Evolutionary conservation across 352 stramenopile species (phyloP).

Genomic region (Pythium coloratum): DNA sequence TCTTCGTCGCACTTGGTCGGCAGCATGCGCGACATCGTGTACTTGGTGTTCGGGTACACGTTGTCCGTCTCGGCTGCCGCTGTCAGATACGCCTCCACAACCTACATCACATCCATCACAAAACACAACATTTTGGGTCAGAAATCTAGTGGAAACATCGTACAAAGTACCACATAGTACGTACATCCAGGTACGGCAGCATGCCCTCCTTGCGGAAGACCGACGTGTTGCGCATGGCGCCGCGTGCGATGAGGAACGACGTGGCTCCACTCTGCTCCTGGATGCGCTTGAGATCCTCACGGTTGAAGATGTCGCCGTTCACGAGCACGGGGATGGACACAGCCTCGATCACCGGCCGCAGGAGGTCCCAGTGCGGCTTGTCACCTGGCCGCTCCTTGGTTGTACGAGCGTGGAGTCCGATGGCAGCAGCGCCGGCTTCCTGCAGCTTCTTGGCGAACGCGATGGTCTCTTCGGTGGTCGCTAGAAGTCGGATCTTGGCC

Average conservation of each 20-base stretch:
- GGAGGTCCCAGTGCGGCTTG: conserved; percentile 70
- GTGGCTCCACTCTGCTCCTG: conserved; percentile 56
- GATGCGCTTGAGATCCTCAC: conserved; percentile 70
- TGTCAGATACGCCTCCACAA: conserved; percentile 70
- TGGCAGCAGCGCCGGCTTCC: conserved; percentile 61
- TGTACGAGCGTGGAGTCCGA: conserved; percentile 72
- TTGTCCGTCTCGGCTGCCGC: conserved; percentile 82
- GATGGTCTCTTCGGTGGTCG: conserved; percentile 67
- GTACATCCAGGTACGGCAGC: conserved; percentile 57
- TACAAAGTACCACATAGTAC: not conserved
- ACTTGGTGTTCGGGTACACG: conserved; percentile 91
- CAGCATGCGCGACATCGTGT: conserved; percentile 85
- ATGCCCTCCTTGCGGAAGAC: conserved; percentile 73
- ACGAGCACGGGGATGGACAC: conserved; percentile 81
- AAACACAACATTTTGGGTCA: not conserved
- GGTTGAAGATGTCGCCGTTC: conserved; percentile 87
- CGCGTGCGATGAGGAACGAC: conserved; percentile 84
- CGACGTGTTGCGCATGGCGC: conserved; percentile 80
- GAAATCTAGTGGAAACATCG: not conserved
- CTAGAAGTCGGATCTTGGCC: conserved; percentile 86
- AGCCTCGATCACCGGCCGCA: conserved; percentile 65
- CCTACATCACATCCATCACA: conserved; percentile 19
- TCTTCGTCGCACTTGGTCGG: conserved; percentile 57
- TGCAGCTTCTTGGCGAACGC: conserved; percentile 63
- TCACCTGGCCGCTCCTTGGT: conserved; percentile 66